Evolutionary conservation across 768 basidiomycete genomes (phyloP).

Genomic region (Termitomyces sp.): DNA sequence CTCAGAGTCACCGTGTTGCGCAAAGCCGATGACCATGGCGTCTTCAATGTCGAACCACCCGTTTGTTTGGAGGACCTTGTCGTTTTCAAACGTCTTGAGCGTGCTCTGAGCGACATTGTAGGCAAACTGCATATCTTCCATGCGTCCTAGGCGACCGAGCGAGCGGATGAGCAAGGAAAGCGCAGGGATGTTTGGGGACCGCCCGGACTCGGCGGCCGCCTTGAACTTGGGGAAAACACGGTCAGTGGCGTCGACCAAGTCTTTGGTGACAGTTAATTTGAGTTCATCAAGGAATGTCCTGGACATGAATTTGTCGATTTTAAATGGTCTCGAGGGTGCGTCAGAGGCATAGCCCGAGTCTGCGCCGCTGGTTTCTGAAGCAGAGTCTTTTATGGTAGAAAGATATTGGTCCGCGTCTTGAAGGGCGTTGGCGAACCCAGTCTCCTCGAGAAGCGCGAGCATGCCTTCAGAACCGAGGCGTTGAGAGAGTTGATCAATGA

Average conservation of each 20-base stretch:
- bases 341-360: slow-evolving; percentile 12
- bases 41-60: slow-evolving; percentile 83
- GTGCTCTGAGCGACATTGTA: slow-evolving; percentile 68
- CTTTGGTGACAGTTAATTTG: background rate
- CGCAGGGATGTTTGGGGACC: slow-evolving; percentile 45
- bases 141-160: slow-evolving; percentile 58
- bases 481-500: slow-evolving; percentile 21
- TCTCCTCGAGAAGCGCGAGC: slow-evolving; percentile 19
- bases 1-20: slow-evolving; percentile 76
- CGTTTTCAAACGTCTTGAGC: slow-evolving; percentile 38
- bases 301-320: slow-evolving; percentile 6
- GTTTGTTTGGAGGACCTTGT: slow-evolving; percentile 41
- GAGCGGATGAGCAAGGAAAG: slow-evolving; percentile 62
- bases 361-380: background rate
- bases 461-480: slow-evolving; percentile 21
- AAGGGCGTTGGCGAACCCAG: slow-evolving; percentile 25
- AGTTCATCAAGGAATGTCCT: slow-evolving; percentile 3
- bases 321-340: background rate
- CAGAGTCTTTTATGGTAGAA: slow-evolving; percentile 12
- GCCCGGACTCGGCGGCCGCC: slow-evolving; percentile 33
- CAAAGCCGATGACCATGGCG: slow-evolving; percentile 82
- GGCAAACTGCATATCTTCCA: slow-evolving; percentile 56
- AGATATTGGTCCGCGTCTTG: slow-evolving; percentile 16
- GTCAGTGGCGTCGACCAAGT: slow-evolving; percentile 17
- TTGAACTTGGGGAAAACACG: slow-evolving; percentile 49